Percentiles rank a stretch among this genome's conserved stretches.
These are phyloP conservation scores for Hypoxylon crocopeplum DNA, from an alignment of 495 filamentous ascomycete genomes.

Conservation along the genomic window DNA sequence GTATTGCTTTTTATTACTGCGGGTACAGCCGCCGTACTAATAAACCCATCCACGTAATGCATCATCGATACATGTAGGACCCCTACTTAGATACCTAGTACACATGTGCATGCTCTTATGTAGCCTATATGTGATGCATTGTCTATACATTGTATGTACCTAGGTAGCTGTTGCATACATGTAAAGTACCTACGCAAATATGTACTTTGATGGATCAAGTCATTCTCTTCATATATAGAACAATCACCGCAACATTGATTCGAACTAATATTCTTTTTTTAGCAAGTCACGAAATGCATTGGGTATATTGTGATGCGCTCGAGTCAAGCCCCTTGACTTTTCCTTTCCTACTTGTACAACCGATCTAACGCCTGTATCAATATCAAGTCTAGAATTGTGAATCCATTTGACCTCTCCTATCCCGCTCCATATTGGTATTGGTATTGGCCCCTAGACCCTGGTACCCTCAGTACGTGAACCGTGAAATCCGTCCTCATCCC, in stretches of 20 bases:
- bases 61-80: too few relatives aligned
- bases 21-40: too few relatives aligned
- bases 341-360: slow-evolving; percentile 35
- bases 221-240: background rate
- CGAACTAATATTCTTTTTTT: background rate
- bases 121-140: too few relatives aligned
- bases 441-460: slow-evolving; percentile 3
- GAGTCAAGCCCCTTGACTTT: slow-evolving; percentile 29
- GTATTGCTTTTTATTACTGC: too few relatives aligned
- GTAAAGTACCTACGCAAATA: too few relatives aligned
- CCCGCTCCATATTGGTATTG: background rate
- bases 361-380: slow-evolving; percentile 33
- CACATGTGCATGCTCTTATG: too few relatives aligned
- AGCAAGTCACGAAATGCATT: slow-evolving; percentile 32
- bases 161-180: too few relatives aligned
- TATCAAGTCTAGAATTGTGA: slow-evolving; percentile 27
- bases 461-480: background rate
- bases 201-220: too few relatives aligned
- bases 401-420: slow-evolving; percentile 5
- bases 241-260: too few relatives aligned
- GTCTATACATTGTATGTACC: too few relatives aligned
- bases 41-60: too few relatives aligned
- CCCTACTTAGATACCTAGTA: too few relatives aligned
- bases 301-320: slow-evolving; percentile 35
- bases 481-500: slow-evolving; percentile 8